Evolutionary conservation across 1,284 basidiomycete species (phyloP), one percentile per base, ranked within the genome.

Genomic region (Rhizoctonia solani): DNA sequence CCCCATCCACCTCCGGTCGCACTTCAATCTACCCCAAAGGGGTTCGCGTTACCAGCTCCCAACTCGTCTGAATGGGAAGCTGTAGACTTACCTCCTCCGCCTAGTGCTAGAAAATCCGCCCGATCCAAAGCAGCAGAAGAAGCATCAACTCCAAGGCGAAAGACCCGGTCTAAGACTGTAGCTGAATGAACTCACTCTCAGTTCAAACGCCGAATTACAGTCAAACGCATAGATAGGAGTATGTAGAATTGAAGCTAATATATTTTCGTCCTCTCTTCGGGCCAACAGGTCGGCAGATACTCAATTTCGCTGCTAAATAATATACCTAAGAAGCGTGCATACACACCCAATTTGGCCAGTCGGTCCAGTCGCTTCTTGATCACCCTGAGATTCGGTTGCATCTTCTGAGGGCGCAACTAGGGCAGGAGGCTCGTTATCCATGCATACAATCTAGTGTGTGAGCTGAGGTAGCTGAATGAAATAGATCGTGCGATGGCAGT

Each of bases 1-100:
- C 44, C 44, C 44, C n/a, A n/a, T n/a, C n/a, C 44, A 13, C 21
- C 11, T 47, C 27, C 13, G 8, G 56, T 46, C 42, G 56, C 9
- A 11, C 11, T 37, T 6, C 3, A 29, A 9, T 14, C 46, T 13
- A 21, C 30, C 4, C 30, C 29, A 6, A 47, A 16, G 16, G 30
- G 16, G 16, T 61, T 61, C 19, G 32, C 23, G 13, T 46, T 61
- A 9, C 56, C 56, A 1, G 56, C 56, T 2, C 56, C 56, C 32
- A 46, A 30, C 29, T 61, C 56, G 1, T 47, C 56, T 11, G 56
- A 61, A 49, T 61, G 56, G 56, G 56, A 61, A 49, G 23, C 42
- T 4, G 47, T 61, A 21, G 46, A 61, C 29, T 44, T 61, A 16
- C 56, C 56, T 3, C 29, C 44, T 8, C 11, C 42, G 8, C 56